Evolutionary conservation across 352 stramenopile genomes (phyloP).

Genomic region (Pythium phragmiticola): DNA sequence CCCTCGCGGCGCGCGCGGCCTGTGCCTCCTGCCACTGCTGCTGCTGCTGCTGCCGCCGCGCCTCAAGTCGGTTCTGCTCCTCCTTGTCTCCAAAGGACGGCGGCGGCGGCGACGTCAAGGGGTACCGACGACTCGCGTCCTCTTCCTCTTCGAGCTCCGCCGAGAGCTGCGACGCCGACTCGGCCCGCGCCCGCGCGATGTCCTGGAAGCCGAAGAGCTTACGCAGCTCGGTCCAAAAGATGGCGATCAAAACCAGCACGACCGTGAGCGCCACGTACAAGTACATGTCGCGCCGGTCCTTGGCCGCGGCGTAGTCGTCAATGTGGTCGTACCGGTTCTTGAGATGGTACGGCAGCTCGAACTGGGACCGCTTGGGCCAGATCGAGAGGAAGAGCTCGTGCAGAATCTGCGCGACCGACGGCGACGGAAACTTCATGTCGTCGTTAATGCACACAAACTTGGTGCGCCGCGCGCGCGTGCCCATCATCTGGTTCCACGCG

Average conservation of each 20-base stretch:
- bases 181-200: conserved; percentile 56
- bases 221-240: conserved; percentile 56
- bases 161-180: conserved; percentile 62
- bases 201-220: conserved; percentile 70
- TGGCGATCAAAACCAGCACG: conserved; percentile 40
- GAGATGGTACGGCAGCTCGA: conserved; percentile 88
- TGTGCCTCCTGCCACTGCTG: background rate
- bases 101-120: too few species aligned
- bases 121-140: background rate
- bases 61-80: background rate
- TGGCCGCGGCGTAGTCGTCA: conserved; percentile 66
- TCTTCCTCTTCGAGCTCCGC: conserved; percentile 40
- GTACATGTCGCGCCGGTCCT: conserved; percentile 43
- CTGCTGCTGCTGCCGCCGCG: conserved; percentile 3
- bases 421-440: conserved; percentile 91
- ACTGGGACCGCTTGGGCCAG: conserved; percentile 89
- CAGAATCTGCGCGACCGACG: conserved; percentile 78
- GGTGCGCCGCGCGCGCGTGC: conserved; percentile 84
- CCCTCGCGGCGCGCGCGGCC: conserved; percentile 3
- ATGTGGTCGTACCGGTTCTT: conserved; percentile 87
- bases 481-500: conserved; percentile 91
- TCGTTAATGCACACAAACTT: conserved; percentile 98
- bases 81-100: background rate
- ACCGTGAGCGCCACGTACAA: conserved; percentile 31
- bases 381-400: conserved; percentile 92